A percentile compares a stretch with the other conserved stretches of the same genome.
phyloP scores from a whole-genome alignment of 1,284 basidiomycete genomes.

The Microbotryum scabiosae region DNA sequence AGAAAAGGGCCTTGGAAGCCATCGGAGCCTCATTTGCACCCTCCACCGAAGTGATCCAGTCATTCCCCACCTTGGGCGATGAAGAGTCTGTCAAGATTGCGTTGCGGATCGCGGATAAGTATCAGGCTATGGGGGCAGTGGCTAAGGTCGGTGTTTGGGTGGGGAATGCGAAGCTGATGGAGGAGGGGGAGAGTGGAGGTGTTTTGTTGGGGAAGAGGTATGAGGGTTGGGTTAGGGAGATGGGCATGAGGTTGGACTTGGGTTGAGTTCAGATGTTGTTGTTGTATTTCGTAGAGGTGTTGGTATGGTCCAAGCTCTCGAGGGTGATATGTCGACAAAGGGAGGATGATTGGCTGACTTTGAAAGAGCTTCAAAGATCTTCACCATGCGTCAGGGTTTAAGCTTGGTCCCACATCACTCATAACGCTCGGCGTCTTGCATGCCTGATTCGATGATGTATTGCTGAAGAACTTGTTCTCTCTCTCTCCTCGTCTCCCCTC shows the following conservation, averaged over 20 bases:
- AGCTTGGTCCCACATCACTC: no score
- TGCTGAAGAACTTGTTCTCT: no score
- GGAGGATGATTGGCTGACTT: no score
- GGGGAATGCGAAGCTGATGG: slow-evolving; percentile 12
- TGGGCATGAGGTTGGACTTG: background rate
- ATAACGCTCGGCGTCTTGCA: no score
- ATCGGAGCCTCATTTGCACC: slow-evolving; percentile 13
- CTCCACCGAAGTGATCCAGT: background rate
- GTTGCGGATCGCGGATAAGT: slow-evolving; percentile 10
- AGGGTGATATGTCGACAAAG: no score
- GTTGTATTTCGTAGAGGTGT: no score
- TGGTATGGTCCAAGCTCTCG: no score
- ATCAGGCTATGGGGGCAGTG: background rate
- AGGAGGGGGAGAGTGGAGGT: slow-evolving; percentile 16
- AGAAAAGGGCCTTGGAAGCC: slow-evolving; percentile 13
- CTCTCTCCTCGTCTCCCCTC: no score
- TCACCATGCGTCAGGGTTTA: no score
- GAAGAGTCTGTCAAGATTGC: slow-evolving; percentile 10
- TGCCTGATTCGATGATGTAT: no score
- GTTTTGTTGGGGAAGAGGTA: slow-evolving; percentile 20
- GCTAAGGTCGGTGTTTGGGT: slow-evolving; percentile 12
- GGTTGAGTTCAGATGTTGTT: no score
- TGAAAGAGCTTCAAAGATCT: no score
- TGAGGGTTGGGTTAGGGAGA: background rate
- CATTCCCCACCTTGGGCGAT: slow-evolving; percentile 5